These are phyloP conservation scores for Dioszegia aurantiaca DNA, from an alignment of 768 basidiomycete genomes.

Conservation along the genomic window DNA sequence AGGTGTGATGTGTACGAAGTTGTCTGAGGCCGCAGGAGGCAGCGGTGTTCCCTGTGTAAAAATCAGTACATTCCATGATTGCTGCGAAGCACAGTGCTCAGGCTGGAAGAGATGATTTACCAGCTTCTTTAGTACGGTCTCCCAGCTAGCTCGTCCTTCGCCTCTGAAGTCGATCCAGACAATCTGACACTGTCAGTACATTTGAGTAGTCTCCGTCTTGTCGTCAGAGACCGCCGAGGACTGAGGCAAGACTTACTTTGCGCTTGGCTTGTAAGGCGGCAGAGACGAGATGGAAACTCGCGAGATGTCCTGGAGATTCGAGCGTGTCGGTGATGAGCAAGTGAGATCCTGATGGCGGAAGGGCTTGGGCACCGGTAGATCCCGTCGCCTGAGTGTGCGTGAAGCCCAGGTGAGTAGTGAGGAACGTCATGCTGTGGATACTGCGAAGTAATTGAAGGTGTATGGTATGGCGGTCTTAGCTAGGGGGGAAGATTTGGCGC, in stretches of 20 bases:
- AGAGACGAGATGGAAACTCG: constrained; percentile 37
- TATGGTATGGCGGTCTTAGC: not conserved
- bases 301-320: constrained; percentile 35
- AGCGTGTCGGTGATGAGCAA: constrained; percentile 46
- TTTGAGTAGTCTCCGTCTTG: no score
- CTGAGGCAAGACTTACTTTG: constrained; percentile 21
- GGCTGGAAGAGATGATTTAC: no score
- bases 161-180: constrained; percentile 42
- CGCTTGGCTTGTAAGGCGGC: constrained; percentile 22
- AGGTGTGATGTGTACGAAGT: constrained; percentile 36
- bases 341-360: constrained; percentile 40
- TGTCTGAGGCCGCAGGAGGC: constrained; percentile 11
- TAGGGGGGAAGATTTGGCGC: no score
- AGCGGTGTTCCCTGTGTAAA: constrained; percentile 35
- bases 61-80: no score
- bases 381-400: not conserved
- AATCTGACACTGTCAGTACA: constrained; percentile 12
- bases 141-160: constrained; percentile 38
- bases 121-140: constrained; percentile 44
- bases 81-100: no score
- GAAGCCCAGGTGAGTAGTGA: constrained; percentile 37
- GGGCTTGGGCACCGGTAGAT: not conserved
- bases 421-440: constrained; percentile 32
- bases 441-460: not conserved
- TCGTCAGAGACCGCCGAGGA: not conserved